Conservation (phyloP, 768 basidiomycete species). For the Pleurotus tuoliensis region DNA sequence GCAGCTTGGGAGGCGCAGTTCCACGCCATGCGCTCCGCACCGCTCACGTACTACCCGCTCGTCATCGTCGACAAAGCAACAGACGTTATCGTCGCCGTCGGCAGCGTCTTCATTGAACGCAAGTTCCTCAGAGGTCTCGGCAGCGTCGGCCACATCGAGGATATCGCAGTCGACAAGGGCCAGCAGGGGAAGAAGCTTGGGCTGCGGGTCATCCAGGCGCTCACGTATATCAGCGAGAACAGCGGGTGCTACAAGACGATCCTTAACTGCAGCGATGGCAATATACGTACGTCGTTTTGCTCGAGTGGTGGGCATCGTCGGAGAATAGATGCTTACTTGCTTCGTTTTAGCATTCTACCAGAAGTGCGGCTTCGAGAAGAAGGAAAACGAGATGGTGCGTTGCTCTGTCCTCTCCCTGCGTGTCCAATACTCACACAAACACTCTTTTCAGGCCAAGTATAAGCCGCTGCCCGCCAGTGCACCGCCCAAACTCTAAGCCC, state of each 20-base stretch:
- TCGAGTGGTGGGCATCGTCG: neutral
- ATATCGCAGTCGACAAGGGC: constrained; percentile 87
- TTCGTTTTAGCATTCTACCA: constrained; percentile 79
- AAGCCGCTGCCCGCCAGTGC: neutral
- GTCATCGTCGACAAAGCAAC: constrained; percentile 75
- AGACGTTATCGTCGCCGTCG: constrained; percentile 81
- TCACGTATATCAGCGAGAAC: constrained; percentile 79
- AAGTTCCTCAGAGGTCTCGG: constrained; percentile 91
- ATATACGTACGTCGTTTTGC: constrained; percentile 70
- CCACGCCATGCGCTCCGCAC: constrained; percentile 46
- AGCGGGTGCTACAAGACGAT: constrained; percentile 95
- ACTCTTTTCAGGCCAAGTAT: neutral
- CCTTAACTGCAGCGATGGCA: constrained; percentile 87
- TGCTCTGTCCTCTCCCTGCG: too few species aligned
- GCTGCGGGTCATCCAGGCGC: constrained; percentile 77
- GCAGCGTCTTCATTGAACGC: constrained; percentile 84
- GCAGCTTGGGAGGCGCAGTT: constrained; percentile 71
- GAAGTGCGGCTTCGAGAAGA: constrained; percentile 90
- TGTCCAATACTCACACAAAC: too few species aligned
- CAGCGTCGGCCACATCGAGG: constrained; percentile 93
- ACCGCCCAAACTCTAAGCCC: neutral
- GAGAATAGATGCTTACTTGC: constrained; percentile 7
- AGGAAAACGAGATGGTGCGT: constrained; percentile 90
- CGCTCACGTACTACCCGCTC: constrained; percentile 74
- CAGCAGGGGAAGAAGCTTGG: constrained; percentile 94